A percentile compares a stretch with the other conserved stretches of the same genome.
phyloP scores from a whole-genome alignment of 2,329 filamentous ascomycete species.

The Diaporthe ampelina region DNA sequence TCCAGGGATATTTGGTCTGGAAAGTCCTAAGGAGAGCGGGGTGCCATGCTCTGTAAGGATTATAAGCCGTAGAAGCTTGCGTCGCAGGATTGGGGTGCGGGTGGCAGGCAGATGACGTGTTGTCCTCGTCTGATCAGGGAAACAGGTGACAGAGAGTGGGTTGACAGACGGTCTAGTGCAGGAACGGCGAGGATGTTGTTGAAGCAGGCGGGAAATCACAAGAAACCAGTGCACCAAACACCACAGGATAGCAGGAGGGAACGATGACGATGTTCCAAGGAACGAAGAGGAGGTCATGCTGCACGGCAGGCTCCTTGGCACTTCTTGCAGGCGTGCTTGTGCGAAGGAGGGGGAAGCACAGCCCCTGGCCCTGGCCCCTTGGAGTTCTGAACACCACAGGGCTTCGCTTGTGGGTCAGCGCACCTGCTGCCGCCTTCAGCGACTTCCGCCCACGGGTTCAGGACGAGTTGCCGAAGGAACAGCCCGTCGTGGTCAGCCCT shows the following conservation, averaged over 20 bases:
- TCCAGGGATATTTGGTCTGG: neutral
- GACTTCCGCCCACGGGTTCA: slow-evolving; percentile 7
- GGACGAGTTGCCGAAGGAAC: neutral
- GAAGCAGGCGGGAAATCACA: neutral
- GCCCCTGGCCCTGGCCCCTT: neutral
- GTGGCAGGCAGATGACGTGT: slow-evolving; percentile 23
- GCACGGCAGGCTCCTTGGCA: slow-evolving; percentile 21
- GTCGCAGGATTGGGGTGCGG: slow-evolving; percentile 5
- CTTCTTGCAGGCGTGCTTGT: slow-evolving; percentile 7
- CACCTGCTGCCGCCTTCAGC: slow-evolving; percentile 16
- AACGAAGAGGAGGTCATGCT: slow-evolving; percentile 16
- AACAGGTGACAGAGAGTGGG: slow-evolving; percentile 11
- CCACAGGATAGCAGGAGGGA: neutral
- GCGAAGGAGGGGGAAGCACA: slow-evolving; percentile 7
- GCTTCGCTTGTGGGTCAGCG: slow-evolving; percentile 7
- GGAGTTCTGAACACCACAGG: neutral
- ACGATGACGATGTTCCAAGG: slow-evolving; percentile 21
- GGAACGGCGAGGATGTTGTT: neutral
- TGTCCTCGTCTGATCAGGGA: slow-evolving; percentile 6
- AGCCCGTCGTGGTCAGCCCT: neutral
- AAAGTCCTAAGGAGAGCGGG: neutral
- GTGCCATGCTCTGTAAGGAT: slow-evolving; percentile 15
- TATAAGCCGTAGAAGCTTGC: neutral
- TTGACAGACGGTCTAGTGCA: neutral
- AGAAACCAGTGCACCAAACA: slow-evolving; percentile 9